A percentile compares a stretch with the other conserved stretches of the same genome.
phyloP scores from a whole-genome alignment of 2,329 filamentous ascomycete species.

The Penicillium sp. region DNA sequence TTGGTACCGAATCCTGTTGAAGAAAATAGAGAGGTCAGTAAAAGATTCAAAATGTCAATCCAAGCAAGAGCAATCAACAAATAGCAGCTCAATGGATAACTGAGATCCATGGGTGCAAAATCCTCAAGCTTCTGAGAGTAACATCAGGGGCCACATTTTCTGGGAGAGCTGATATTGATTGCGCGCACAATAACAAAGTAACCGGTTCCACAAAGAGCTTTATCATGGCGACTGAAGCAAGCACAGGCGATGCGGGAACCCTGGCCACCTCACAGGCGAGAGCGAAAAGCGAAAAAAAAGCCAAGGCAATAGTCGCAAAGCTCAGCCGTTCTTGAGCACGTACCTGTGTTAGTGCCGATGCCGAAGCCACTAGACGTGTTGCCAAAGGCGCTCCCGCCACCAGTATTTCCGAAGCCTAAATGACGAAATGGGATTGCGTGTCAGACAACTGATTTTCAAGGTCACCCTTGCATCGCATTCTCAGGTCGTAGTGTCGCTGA shows the following conservation, averaged over 20 bases:
- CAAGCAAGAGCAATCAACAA: conserved; percentile 9
- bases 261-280: conserved; percentile 22
- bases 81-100: conserved; percentile 14
- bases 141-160: background rate
- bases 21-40: conserved; percentile 28
- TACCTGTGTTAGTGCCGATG: conserved; percentile 50
- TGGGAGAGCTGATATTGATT: background rate
- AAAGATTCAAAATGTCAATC: conserved; percentile 4
- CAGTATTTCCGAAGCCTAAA: conserved; percentile 47
- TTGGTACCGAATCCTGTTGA: conserved; percentile 46
- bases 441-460: conserved; percentile 46
- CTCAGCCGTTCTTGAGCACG: conserved; percentile 37
- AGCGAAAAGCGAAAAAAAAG: conserved; percentile 4
- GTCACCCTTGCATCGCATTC: conserved; percentile 36
- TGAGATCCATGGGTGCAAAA: conserved; percentile 18
- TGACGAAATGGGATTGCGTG: conserved; percentile 42
- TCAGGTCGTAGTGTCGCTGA: conserved; percentile 39
- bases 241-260: conserved; percentile 11
- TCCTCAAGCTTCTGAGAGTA: conserved; percentile 6
- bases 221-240: background rate
- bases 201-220: background rate
- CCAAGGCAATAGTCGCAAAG: conserved; percentile 32
- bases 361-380: conserved; percentile 48
- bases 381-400: conserved; percentile 42
- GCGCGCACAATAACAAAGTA: conserved; percentile 1